Evolutionary conservation across 2,329 filamentous ascomycete species (phyloP), one percentile per base, ranked within the genome.

Genomic region (Colletotrichum filicis): DNA sequence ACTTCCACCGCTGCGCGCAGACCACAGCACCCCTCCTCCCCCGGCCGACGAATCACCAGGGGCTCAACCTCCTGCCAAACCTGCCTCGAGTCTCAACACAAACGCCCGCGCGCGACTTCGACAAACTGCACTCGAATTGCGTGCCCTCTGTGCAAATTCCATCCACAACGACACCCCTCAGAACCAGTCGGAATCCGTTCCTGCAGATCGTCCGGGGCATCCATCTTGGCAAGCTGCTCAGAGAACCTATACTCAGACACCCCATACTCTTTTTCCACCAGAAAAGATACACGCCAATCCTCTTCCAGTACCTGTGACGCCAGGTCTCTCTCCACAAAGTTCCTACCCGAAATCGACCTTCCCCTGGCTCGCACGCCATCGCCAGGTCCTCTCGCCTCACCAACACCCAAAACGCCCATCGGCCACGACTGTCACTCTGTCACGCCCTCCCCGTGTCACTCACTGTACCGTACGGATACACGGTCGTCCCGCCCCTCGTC

Each of bases 361-460:
- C 66, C 67, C 71, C 71, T 71, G 71, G 56, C 71, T 73, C 67
- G 71, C 71, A 74, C 71, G 71, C 68, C 71, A 74, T 74, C 71
- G 68, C 68, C 71, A 73, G 71, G 68, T 26, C 68, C 59, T 71
- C 71, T 74, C 59, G 53, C 68, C 71, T 74, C 71, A 74, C 71
- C 68, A 53, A 53, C 68, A 63, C 58, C 60, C 60, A 70, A 61
- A 66, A 66, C 71, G 52, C 46, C 56, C 26, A 30, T 28, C 66
- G 49, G n/a, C 56, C 52, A 32, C 67, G 24, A 61, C 26, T 58
- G 65, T 68, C 65, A 69, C 66, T 63, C 37, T 35, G 32, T 35
- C 32, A 35, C 32, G 12, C 32, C 32, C 32, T 35, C 42, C n/a
- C 26, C 8, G 46, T 65, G 60, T 73, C 56, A 73, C 70, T 70